Percentiles rank a stretch among this genome's conserved stretches.
phyloP scores from a whole-genome alignment of 2,329 filamentous ascomycete genomes.

The Trichoderma sp. region DNA sequence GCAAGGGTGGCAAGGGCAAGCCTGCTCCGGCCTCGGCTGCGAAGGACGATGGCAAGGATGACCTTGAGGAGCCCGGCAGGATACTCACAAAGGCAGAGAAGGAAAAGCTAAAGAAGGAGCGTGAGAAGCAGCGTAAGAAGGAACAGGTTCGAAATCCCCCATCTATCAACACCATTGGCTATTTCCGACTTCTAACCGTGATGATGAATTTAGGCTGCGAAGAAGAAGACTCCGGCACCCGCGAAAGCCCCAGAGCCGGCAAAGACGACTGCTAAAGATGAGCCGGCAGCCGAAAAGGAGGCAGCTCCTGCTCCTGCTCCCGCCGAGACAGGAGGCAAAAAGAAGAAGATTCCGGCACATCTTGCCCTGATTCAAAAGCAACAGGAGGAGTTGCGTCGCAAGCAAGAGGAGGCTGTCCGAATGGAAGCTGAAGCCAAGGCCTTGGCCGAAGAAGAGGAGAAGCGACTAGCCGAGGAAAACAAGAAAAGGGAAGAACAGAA shows the following conservation, averaged over 20 bases:
- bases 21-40: slow-evolving; percentile 33
- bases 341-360: slow-evolving; percentile 85
- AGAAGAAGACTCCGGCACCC: slow-evolving; percentile 66
- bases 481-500: slow-evolving; percentile 71
- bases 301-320: slow-evolving; percentile 30
- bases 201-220: slow-evolving; percentile 58
- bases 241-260: slow-evolving; percentile 31
- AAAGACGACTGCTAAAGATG: slow-evolving; percentile 44
- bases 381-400: slow-evolving; percentile 70
- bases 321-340: slow-evolving; percentile 59
- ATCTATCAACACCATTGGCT: not conserved
- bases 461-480: slow-evolving; percentile 62
- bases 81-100: slow-evolving; percentile 98
- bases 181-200: slow-evolving; percentile 10
- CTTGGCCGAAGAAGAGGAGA: slow-evolving; percentile 64
- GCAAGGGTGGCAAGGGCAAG: slow-evolving; percentile 55
- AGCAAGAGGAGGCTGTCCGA: slow-evolving; percentile 65
- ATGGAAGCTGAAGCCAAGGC: slow-evolving; percentile 62
- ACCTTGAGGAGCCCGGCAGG: slow-evolving; percentile 55
- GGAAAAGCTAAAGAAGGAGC: slow-evolving; percentile 96
- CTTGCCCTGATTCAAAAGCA: slow-evolving; percentile 75
- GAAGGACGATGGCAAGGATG: slow-evolving; percentile 52
- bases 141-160: slow-evolving; percentile 66
- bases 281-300: slow-evolving; percentile 48
- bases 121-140: slow-evolving; percentile 97